Evolutionary conservation across 2,329 filamentous ascomycete genomes (phyloP).

Genomic region (Davidsoniella australis): DNA sequence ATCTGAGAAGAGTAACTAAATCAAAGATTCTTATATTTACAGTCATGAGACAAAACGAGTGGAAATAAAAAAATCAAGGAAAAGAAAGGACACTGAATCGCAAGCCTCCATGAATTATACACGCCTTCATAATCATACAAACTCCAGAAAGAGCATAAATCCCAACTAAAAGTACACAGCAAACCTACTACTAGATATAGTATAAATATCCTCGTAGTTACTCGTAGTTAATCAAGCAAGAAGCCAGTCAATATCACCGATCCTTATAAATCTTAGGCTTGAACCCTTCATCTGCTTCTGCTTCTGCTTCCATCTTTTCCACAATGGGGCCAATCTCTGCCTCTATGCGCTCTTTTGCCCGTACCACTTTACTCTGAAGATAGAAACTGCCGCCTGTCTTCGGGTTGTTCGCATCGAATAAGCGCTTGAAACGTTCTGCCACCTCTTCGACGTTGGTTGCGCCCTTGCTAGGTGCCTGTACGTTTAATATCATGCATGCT

Average conservation of each 20-base stretch:
- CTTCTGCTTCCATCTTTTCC: slow-evolving; percentile 55
- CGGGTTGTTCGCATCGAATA: slow-evolving; percentile 90
- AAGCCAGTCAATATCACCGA: slow-evolving; percentile 27
- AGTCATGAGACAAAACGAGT: too few species aligned
- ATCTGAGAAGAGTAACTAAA: too few species aligned
- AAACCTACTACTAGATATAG: not conserved
- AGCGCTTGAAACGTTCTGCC: slow-evolving; percentile 74
- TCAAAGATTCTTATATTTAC: too few species aligned
- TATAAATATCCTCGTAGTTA: not conserved
- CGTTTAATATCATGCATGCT: slow-evolving; percentile 92
- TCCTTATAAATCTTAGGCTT: slow-evolving; percentile 93
- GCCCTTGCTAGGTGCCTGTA: slow-evolving; percentile 60
- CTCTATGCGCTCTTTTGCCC: slow-evolving; percentile 84
- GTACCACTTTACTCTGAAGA: slow-evolving; percentile 87
- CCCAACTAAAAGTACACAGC: slow-evolving; percentile 6
- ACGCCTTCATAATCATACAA: slow-evolving; percentile 4
- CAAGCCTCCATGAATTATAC: slow-evolving; percentile 4
- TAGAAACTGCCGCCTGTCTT: slow-evolving; percentile 96
- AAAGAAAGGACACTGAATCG: not conserved
- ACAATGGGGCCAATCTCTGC: slow-evolving; percentile 59
- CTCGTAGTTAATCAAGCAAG: too few species aligned
- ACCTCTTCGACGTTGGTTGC: slow-evolving; percentile 64
- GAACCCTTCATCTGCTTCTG: slow-evolving; percentile 70
- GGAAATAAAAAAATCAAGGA: too few species aligned
- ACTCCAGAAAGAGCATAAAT: slow-evolving; percentile 5